phyloP scores from a whole-genome alignment of 2,329 filamentous ascomycete genomes.

The Cryphonectria nitschkei region DNA sequence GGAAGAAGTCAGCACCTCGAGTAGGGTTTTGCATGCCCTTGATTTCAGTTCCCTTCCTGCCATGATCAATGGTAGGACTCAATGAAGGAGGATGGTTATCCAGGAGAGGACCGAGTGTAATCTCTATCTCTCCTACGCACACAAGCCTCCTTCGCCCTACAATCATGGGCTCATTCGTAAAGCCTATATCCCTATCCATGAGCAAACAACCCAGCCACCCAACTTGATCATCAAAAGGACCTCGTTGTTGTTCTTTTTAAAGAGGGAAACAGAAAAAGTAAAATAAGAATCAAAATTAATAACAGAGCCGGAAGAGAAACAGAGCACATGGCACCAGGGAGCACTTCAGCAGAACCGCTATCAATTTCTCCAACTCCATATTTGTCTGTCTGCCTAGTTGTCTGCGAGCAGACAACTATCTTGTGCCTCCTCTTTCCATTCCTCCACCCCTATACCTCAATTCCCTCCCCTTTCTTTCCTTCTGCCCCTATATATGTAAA shows the following conservation, averaged over 20 bases:
- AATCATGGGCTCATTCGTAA: background rate
- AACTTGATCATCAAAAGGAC: background rate
- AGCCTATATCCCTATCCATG: background rate
- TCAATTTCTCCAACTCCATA: constrained; percentile 20
- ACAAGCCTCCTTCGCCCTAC: background rate
- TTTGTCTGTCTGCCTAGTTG: constrained; percentile 14
- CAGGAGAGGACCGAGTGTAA: background rate
- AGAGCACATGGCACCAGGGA: background rate
- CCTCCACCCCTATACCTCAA: constrained; percentile 25
- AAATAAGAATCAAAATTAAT: background rate
- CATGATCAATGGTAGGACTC: background rate
- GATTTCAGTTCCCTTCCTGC: background rate
- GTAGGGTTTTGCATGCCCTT: background rate
- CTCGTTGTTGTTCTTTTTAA: background rate
- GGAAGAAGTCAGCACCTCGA: background rate
- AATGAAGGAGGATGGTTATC: background rate
- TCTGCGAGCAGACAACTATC: constrained; percentile 36
- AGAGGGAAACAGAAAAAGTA: background rate
- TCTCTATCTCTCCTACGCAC: background rate
- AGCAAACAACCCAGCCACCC: background rate
- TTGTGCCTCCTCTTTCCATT: constrained; percentile 20
- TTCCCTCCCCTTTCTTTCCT: constrained; percentile 27
- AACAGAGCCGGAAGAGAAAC: background rate
- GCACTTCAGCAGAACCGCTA: constrained; percentile 18
- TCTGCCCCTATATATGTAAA: constrained; percentile 37